These are phyloP conservation scores for Brassica hybrid DNA, from an alignment of 441 rosid species.

Conservation along the genomic window DNA sequence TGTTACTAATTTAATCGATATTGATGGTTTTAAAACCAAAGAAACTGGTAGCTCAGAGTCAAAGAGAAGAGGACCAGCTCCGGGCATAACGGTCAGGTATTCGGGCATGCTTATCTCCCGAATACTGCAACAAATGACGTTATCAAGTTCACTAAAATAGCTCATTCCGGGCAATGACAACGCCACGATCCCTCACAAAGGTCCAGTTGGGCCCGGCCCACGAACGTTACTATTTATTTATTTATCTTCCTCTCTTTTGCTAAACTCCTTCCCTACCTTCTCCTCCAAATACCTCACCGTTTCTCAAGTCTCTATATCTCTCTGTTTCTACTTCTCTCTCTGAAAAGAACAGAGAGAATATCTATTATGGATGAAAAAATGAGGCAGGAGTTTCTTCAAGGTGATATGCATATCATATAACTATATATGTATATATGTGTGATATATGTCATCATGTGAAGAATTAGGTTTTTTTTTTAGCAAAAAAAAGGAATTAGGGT, in stretches of 20 bases:
- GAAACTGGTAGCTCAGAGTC: slow-evolving; percentile 24
- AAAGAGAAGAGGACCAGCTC: slow-evolving; percentile 27
- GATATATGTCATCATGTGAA: not conserved
- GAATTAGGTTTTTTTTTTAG: slow-evolving; percentile 1
- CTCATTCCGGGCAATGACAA: slow-evolving; percentile 50
- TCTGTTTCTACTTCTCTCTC: slow-evolving; percentile 22
- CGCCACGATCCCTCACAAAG: slow-evolving; percentile 49
- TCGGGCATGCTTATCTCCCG: slow-evolving; percentile 35
- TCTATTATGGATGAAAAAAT: slow-evolving; percentile 46
- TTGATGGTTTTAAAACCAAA: not conserved
- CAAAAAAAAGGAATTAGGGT: not conserved
- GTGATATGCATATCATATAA: slow-evolving; percentile 36
- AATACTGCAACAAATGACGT: slow-evolving; percentile 41
- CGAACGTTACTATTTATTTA: slow-evolving; percentile 14
- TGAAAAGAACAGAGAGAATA: slow-evolving; percentile 42
- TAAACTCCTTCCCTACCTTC: slow-evolving; percentile 22
- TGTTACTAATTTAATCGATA: not conserved
- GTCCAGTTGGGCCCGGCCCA: slow-evolving; percentile 45
- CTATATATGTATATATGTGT: not conserved
- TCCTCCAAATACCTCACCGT: slow-evolving; percentile 27
- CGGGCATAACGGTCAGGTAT: slow-evolving; percentile 42
- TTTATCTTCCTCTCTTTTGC: not conserved
- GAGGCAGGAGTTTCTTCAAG: slow-evolving; percentile 50
- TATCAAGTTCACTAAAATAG: slow-evolving; percentile 34
- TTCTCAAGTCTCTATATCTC: slow-evolving; percentile 18